phyloP scores from a whole-genome alignment of 495 filamentous ascomycete species.

The Daldinia decipiens region DNA sequence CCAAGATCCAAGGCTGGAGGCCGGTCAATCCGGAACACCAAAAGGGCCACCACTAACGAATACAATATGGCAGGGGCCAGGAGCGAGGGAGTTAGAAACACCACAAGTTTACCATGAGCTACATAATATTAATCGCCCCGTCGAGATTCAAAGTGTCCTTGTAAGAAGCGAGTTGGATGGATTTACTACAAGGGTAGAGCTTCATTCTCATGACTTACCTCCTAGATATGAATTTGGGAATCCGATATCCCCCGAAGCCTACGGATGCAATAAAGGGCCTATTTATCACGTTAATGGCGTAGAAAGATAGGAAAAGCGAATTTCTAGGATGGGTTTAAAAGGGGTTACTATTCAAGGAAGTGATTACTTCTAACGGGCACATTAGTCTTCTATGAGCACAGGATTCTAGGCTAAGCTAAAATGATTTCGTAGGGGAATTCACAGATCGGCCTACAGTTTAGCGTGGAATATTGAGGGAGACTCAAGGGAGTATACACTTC shows the following conservation, averaged over 20 bases:
- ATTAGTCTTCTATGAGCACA: neutral
- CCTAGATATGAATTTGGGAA: slow-evolving; percentile 24
- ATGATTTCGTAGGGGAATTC: too few relatives aligned
- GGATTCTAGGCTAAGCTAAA: neutral
- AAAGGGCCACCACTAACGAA: slow-evolving; percentile 7
- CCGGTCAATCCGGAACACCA: neutral
- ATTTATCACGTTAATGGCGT: slow-evolving; percentile 5
- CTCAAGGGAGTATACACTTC: neutral
- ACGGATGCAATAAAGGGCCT: slow-evolving; percentile 33
- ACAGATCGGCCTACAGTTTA: too few relatives aligned
- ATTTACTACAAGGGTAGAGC: slow-evolving; percentile 11
- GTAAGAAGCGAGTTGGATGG: slow-evolving; percentile 29
- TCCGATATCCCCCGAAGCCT: slow-evolving; percentile 16
- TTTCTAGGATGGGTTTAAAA: neutral
- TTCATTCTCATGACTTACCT: slow-evolving; percentile 33
- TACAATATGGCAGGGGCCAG: slow-evolving; percentile 35
- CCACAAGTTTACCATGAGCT: slow-evolving; percentile 32
- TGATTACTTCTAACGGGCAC: neutral
- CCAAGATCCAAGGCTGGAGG: slow-evolving; percentile 16
- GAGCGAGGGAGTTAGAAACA: slow-evolving; percentile 20
- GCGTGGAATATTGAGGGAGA: neutral
- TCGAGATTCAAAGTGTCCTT: slow-evolving; percentile 28
- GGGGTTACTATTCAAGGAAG: neutral
- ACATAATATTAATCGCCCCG: slow-evolving; percentile 11
- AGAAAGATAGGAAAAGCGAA: neutral